Conservation (phyloP, 1,139 yeast genomes). For the Hansenula sp. region DNA sequence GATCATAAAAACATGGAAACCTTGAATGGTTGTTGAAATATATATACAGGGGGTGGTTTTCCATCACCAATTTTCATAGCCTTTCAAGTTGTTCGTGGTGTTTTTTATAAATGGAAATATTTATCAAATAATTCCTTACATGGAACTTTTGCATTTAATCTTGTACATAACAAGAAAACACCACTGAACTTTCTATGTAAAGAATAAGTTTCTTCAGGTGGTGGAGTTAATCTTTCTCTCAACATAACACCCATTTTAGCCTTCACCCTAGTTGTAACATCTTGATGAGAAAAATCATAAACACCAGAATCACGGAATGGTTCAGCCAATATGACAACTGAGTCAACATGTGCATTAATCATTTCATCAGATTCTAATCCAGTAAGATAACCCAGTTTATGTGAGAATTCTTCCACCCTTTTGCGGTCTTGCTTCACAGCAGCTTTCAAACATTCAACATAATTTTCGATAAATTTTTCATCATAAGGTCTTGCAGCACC, state of each 20-base stretch:
- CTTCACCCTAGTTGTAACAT: constrained; percentile 90
- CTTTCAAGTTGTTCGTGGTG: too few species aligned
- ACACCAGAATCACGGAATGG: constrained; percentile 60
- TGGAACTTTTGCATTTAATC: constrained; percentile 79
- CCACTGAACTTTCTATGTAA: constrained; percentile 94
- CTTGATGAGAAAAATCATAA: constrained; percentile 78
- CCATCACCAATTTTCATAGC: background rate
- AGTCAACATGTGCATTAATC: constrained; percentile 91
- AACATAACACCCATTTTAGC: constrained; percentile 85
- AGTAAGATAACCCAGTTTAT: constrained; percentile 81
- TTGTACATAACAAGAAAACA: constrained; percentile 84
- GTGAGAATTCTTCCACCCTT: constrained; percentile 61
- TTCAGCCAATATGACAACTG: constrained; percentile 88
- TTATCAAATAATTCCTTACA: constrained; percentile 76
- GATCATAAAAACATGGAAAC: too few species aligned
- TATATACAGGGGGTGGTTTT: too few species aligned
- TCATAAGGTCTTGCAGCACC: constrained; percentile 90
- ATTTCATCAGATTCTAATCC: constrained; percentile 85
- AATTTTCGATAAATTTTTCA: constrained; percentile 63
- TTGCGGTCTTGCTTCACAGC: constrained; percentile 70
- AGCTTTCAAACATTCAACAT: constrained; percentile 70
- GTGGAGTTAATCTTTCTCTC: constrained; percentile 89
- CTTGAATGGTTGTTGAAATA: background rate
- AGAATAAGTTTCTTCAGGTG: constrained; percentile 97
- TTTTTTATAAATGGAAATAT: constrained; percentile 15